Conservation (phyloP, 73 alveolate species). For the Paramecium octaurelia region DNA sequence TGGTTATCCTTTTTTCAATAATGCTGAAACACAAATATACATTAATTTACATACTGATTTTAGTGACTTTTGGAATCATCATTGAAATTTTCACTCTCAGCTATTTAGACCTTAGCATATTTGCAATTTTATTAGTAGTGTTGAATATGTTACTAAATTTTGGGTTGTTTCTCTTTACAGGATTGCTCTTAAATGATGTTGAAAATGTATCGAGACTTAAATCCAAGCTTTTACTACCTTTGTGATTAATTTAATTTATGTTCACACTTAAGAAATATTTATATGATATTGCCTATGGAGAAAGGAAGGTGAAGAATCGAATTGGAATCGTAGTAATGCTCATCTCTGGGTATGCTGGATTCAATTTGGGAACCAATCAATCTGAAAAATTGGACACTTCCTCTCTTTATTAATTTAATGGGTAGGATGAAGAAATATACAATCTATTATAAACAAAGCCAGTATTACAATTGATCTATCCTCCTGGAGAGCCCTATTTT, state of each 20-base stretch:
- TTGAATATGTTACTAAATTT: background rate
- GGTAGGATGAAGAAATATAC: conserved; percentile 16
- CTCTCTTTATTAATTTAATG: background rate
- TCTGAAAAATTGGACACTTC: background rate
- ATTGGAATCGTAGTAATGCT: background rate
- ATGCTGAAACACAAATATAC: background rate
- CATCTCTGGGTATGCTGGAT: background rate
- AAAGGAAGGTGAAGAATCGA: background rate
- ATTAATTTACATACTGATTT: background rate
- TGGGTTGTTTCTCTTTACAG: background rate
- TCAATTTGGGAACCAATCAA: background rate
- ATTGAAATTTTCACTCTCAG: background rate
- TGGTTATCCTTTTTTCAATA: background rate
- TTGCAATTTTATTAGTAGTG: background rate
- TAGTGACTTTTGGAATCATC: background rate
- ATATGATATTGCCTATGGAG: background rate
- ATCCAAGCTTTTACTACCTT: background rate
- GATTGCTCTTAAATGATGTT: background rate
- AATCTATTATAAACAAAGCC: background rate
- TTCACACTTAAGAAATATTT: background rate
- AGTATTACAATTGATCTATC: background rate
- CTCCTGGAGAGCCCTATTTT: conserved; percentile 28
- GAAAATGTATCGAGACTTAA: background rate
- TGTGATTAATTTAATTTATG: conserved; percentile 7
- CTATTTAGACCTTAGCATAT: background rate